A percentile compares a stretch with the other conserved stretches of the same genome.
phyloP scores from a whole-genome alignment of 345 rosid species.

The Aethionema arabicum region DNA sequence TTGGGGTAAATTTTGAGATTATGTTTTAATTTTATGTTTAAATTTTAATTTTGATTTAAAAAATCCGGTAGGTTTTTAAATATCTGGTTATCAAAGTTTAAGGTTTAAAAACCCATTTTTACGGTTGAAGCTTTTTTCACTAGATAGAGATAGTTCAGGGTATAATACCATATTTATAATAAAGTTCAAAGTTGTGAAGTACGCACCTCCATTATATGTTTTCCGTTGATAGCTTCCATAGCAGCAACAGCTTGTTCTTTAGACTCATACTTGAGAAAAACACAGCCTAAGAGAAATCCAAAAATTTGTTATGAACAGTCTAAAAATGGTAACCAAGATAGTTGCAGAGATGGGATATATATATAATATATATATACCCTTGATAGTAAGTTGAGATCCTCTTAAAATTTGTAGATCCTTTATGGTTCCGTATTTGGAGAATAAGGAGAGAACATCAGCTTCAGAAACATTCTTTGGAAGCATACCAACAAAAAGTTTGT shows the following conservation, averaged over 20 bases:
- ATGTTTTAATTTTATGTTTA: too few species aligned
- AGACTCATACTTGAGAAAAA: slow-evolving; percentile 88
- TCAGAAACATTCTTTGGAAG: slow-evolving; percentile 94
- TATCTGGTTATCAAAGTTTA: too few species aligned
- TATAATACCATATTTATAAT: neutral
- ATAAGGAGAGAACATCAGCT: slow-evolving; percentile 67
- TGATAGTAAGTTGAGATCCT: slow-evolving; percentile 92
- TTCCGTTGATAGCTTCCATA: slow-evolving; percentile 81
- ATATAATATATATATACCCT: slow-evolving; percentile 47
- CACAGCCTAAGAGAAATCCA: slow-evolving; percentile 59
- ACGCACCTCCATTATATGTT: slow-evolving; percentile 96
- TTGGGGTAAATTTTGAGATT: too few species aligned
- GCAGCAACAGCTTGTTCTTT: slow-evolving; percentile 93
- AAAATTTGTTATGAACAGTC: neutral
- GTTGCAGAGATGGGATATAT: too few species aligned
- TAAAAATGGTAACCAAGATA: neutral
- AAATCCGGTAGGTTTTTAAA: too few species aligned
- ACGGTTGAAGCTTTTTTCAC: too few species aligned
- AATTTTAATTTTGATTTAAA: too few species aligned
- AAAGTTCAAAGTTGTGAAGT: slow-evolving; percentile 9
- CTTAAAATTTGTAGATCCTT: slow-evolving; percentile 88
- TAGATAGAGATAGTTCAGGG: too few species aligned
- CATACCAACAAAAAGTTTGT: slow-evolving; percentile 98
- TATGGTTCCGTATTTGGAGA: slow-evolving; percentile 74
- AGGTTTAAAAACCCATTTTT: too few species aligned